Percentiles rank a stretch among this genome's conserved stretches.
phyloP scores from a whole-genome alignment of 768 basidiomycete species.

The Mycena vitilis region DNA sequence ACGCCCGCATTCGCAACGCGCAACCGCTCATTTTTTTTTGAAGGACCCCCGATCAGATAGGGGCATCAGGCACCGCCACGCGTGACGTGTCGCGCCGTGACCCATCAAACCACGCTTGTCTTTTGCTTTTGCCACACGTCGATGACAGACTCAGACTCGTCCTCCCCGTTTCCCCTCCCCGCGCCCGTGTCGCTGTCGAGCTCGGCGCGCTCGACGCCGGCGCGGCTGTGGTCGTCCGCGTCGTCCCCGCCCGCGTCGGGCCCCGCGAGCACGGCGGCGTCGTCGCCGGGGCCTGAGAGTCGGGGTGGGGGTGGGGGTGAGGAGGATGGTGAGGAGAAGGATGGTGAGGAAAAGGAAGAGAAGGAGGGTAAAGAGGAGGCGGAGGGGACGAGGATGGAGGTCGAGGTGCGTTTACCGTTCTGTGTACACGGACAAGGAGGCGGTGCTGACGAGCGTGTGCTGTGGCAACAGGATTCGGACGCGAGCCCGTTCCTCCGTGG shows the following conservation, averaged over 20 bases:
- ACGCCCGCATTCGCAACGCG: too few relatives aligned
- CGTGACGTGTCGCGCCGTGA: background rate
- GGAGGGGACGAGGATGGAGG: too few relatives aligned
- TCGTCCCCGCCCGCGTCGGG: background rate
- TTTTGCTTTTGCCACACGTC: background rate
- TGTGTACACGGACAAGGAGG: background rate
- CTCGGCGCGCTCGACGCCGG: background rate
- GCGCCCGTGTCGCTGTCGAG: background rate
- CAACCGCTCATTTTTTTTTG: too few relatives aligned
- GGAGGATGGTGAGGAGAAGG: background rate
- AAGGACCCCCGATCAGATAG: too few relatives aligned
- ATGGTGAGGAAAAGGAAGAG: too few relatives aligned
- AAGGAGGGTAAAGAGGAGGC: too few relatives aligned
- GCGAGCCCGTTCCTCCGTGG: background rate
- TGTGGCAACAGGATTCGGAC: background rate
- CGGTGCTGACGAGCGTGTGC: too few relatives aligned
- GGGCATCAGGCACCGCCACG: too few relatives aligned
- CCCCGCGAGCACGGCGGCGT: constrained; percentile 16
- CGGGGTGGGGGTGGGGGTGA: too few relatives aligned
- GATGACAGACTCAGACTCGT: background rate
- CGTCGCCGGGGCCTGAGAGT: background rate
- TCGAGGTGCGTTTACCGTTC: constrained; percentile 29
- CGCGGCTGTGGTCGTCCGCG: background rate
- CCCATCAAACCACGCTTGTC: background rate
- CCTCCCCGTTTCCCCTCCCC: background rate